Base-by-base conservation (phyloP, 768 basidiomycete genomes). In the Pholiota conissans region DNA sequence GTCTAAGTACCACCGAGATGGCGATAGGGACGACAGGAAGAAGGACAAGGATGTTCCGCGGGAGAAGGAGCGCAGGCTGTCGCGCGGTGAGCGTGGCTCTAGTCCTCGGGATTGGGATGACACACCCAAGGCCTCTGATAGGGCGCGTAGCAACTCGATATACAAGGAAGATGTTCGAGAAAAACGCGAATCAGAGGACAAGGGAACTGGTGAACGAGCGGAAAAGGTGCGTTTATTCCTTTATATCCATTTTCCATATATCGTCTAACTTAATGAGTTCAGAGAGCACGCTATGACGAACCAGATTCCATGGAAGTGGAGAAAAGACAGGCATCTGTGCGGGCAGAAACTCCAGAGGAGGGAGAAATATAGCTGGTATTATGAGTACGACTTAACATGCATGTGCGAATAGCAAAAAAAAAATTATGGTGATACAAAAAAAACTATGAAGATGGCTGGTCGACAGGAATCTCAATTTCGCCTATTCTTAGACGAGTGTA, bases 401-500 rank as follows among this genome's bases (percentile, higher is more conserved):
- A 50, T 34, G n/a, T n/a, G 49, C n/a, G 55, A 54, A 55, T 58
- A 62, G 49, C 49, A 63, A 59, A 35, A 56, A 60, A 55, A 60
- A 61, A 16, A 49, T 47, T 49, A 49, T 49, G 49, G 14, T 32
- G 46, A 37, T 39, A 56, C 48, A 49, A 49, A 45, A 66, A 63
- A 59, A 45, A 64, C 61, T 67, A 70, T 60, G 68, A 65, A 32
- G 65, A 60, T 26, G 62, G 58, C 40, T 57, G 68, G 58, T 58
- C 61, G 11, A 61, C 57, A 40, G 67, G 69, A 63, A 82, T 72
- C 49, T 81, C 76, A 62, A 99, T 94, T 46, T 88, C 81, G 18
- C 95, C 94, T 62, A 99, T 90, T 51, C 95, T 83, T 57, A 99
- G 81, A 69, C 95, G 84, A n/a, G 96, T 98, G 77, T 91, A 98